A percentile compares a stretch with the other conserved stretches of the same genome.
Conservation (phyloP, 225 moss, liverwort and hornwort species). For the Takakia lepidozioides region DNA sequence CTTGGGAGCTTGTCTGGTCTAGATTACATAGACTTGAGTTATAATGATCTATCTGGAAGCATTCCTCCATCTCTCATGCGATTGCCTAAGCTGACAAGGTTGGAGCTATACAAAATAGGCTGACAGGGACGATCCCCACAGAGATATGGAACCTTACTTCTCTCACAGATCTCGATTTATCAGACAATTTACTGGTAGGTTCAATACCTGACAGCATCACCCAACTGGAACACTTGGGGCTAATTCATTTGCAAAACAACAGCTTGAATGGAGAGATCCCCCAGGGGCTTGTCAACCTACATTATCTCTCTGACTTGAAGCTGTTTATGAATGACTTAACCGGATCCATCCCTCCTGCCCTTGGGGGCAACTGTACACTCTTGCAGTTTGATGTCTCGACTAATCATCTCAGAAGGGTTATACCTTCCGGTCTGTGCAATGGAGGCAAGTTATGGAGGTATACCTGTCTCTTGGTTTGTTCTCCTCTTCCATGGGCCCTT, state of each 20-base stretch:
- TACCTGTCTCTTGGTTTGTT: too few species aligned
- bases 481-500: too few species aligned
- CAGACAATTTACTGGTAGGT: slow-evolving; percentile 29
- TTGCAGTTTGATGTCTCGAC: slow-evolving; percentile 40
- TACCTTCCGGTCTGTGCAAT: slow-evolving; percentile 30
- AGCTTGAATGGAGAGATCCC: slow-evolving; percentile 34
- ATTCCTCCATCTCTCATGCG: slow-evolving; percentile 23
- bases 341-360: slow-evolving; percentile 22
- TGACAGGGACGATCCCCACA: slow-evolving; percentile 31
- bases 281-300: slow-evolving; percentile 5
- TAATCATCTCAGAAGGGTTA: slow-evolving; percentile 21
- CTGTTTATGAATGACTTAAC: slow-evolving; percentile 43
- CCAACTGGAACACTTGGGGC: slow-evolving; percentile 12
- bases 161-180: slow-evolving; percentile 38
- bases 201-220: slow-evolving; percentile 19
- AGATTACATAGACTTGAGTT: slow-evolving; percentile 34
- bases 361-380: slow-evolving; percentile 23
- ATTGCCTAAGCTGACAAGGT: slow-evolving; percentile 22
- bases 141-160: slow-evolving; percentile 25
- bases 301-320: slow-evolving; percentile 33
- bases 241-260: slow-evolving; percentile 41
- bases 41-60: slow-evolving; percentile 13
- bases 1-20: slow-evolving; percentile 16
- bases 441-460: slow-evolving; percentile 38
- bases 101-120: slow-evolving; percentile 41